Evolutionary conservation across 2,329 filamentous ascomycete genomes (phyloP), one percentile per base, ranked within the genome.

Genomic region (Mycocentrospora acerina): DNA sequence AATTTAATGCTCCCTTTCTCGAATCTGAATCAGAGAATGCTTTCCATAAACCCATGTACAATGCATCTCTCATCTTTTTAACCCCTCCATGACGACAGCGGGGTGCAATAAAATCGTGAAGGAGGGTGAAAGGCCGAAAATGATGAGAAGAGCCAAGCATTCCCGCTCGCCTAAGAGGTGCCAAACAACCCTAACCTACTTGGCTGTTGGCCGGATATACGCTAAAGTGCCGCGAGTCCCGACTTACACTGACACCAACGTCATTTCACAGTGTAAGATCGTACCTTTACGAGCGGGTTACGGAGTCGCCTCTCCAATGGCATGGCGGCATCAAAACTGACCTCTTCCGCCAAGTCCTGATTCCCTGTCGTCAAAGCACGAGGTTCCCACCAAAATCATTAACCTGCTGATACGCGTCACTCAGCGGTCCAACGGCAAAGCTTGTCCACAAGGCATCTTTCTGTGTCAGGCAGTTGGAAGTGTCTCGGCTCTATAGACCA

Each of bases 401-500:
- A 42, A 32, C 27, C 40, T 34, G 37, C 42, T 40, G 34, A 43
- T 33, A 30, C 37, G 48, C 39, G 42, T 48, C 41, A n/a, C 42
- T 41, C 17, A 31, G 31, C 40, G 44, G 30, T 35, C 44, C 42
- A 47, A 57, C 48, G 54, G 50, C 35, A 46, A 58, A 57, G 54
- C 54, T 57, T 59, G 46, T 46, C 29, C 32, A 31, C 48, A 47
- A 55, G 51, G 54, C 53, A 37, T 48, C 34, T 42, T 48, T 32
- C 37, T 39, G 15, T 19, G 34, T 25, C 27, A 33, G 29, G 33
- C 42, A 47, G 32, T 36, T 40, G 34, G 43, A 32, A n/a, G 41
- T 43, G 44, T 43, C 46, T 44, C 42, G 39, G 42, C 40, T 13
- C 9, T 22, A 9, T 22, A 6, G 19, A 5, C 19, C 19, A 28